Evolutionary conservation across 768 basidiomycete species (phyloP), one percentile per base, ranked within the genome.

Genomic region (Mycena crocata): DNA sequence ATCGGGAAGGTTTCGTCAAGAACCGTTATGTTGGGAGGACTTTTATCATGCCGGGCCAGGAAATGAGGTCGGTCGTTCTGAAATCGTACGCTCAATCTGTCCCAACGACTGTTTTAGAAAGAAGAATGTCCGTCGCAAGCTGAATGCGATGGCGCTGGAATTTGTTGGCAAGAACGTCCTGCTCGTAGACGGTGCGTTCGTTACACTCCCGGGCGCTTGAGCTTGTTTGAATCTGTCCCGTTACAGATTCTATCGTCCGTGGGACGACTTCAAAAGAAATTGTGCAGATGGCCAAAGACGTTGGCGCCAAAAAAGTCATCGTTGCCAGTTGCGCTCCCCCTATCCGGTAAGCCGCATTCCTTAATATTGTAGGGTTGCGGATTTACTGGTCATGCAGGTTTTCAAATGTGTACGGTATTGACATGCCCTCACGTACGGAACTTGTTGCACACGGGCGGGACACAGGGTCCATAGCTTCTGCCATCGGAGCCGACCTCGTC

Each of bases 11-110:
- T 1, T 99, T 99, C 78, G 89, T 99, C 72, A 99, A 99, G 84
- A 99, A 99, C 78, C 90, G 98, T 35, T 99, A 99, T 80, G 95
- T 99, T 34, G 98, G 96, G 4, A 84, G 98, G 70, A 99, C 98
- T 0, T 99, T 99, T 77, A 99, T 99, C 80, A 99, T 99, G 98
- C 97, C 98, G 10, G 98, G 97, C 26, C 98, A 99, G 76, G 92
- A 94, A 78, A 93, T 95, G 90, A 89, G 96, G 94, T 89, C 73
- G 42, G 68, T 62, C 48, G 14, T 59, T 50, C 56, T 51, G 28
- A 7, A 34, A 19, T 51, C 21, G 52, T n/a, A 8, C 4, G 3
- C 21, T 35, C 26, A 23, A n/a, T 12, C 46, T 40, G 30, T 21
- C 28, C 31, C 59, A 30, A 44, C 68, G 15, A 70, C 31, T n/a